Base-by-base conservation (phyloP, 805 yeast genomes). In the Spathaspora girioi region DNA sequence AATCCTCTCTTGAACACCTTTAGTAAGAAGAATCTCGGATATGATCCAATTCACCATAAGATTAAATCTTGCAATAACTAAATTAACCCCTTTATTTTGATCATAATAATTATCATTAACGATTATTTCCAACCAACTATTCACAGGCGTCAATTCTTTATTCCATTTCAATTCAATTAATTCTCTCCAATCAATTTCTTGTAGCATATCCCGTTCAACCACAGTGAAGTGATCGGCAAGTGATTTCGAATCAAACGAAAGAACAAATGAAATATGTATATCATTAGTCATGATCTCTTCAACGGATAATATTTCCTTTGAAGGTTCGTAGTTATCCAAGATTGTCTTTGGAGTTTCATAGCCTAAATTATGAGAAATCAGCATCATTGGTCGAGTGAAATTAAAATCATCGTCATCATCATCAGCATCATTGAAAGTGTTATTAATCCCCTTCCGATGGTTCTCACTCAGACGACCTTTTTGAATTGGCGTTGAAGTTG, bases 181-280 rank as follows among this genome's bases (percentile, higher is more conserved):
- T 57, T 90, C 97, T 59, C 83, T 85, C 97, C 98, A 93, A 65
- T 93, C 97, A 40, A 94, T 79, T 60, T 90, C 97, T 48, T 82
- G 78, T 19, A 92, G 67, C 43, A 91, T 80, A 65, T 94, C 98
- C 49, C 84, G 76, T 66, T 94, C 99, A 56, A 93, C 87, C 46
- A 89, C 65, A 0, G 98, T 93, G 67, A 93, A 76, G 56, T 93
- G 97, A 56, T 84, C 80, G 5, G 96, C 91, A 29, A 94, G 68
- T 0, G 79, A 70, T 50, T 73, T 68, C 1, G 97, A 83, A 50
- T 79, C 83, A 64, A 82, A 86, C 66, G 86, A 82, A 59, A 94
- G 75, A 32, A 92, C 78, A 63, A 94, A 93, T 2, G 97, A 91
- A 8, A 87, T 79, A 65, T 94, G 99, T 23, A 78, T 70, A 5